A percentile compares a stretch with the other conserved stretches of the same genome.
Evolutionary conservation across 495 filamentous ascomycete species (phyloP).

Genomic region (Astrocystis sublimbata): DNA sequence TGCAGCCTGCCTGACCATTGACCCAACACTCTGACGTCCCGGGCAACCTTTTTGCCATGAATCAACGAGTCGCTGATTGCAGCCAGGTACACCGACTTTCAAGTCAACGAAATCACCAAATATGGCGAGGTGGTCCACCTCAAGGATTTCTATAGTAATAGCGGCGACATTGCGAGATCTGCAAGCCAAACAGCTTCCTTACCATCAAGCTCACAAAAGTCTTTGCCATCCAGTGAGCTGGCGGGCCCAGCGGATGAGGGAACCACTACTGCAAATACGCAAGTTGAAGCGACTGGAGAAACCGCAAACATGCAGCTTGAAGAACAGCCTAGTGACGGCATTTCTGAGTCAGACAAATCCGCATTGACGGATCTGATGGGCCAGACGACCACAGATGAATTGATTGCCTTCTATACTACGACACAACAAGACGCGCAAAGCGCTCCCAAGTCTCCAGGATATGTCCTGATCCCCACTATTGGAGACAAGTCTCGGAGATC

Average conservation of each 20-base stretch:
- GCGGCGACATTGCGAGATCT: constrained; percentile 21
- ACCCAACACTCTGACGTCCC: not conserved
- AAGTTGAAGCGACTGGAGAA: not conserved
- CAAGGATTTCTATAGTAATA: constrained; percentile 41
- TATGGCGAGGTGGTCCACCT: constrained; percentile 81
- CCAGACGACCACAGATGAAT: constrained; percentile 30
- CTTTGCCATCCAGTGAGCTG: constrained; percentile 1
- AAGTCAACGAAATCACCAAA: constrained; percentile 87
- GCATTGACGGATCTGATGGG: constrained; percentile 33
- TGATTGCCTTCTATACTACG: constrained; percentile 37
- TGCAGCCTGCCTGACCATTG: not conserved
- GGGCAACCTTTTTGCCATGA: not conserved
- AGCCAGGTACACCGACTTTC: constrained; percentile 86
- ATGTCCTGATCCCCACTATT: constrained; percentile 35
- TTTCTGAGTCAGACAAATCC: constrained; percentile 10
- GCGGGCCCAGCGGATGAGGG: not conserved
- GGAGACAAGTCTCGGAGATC: constrained; percentile 42
- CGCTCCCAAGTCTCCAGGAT: constrained; percentile 26
- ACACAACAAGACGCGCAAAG: constrained; percentile 19
- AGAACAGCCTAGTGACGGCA: constrained; percentile 7
- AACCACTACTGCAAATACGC: not conserved
- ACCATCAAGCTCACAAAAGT: not conserved
- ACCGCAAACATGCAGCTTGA: constrained; percentile 6
- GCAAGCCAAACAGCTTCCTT: constrained; percentile 6
- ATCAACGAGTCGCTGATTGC: constrained; percentile 18